phyloP scores from a whole-genome alignment of 257 asterid species.

The Forsythia suspensa region DNA sequence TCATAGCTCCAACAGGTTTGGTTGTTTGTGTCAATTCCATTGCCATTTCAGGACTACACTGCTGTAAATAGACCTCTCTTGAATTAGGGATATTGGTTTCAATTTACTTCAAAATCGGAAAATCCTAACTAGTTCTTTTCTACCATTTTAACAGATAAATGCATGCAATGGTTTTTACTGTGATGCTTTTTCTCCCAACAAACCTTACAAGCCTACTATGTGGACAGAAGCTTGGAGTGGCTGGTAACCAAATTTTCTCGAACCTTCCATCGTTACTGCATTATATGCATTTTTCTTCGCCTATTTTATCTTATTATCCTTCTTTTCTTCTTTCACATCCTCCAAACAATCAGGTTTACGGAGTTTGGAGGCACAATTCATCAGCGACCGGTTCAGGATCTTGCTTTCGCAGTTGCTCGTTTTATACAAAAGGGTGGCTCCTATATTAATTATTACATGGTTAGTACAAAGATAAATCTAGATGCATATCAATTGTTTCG shows the following conservation, averaged over 20 bases:
- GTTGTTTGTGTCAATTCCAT: too few species aligned
- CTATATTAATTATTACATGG: constrained; percentile 70
- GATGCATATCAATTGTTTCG: background rate
- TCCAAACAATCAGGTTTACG: constrained; percentile 47
- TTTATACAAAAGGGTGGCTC: constrained; percentile 68
- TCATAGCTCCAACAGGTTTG: too few species aligned
- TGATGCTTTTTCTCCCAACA: constrained; percentile 59
- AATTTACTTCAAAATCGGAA: too few species aligned
- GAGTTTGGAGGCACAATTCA: constrained; percentile 59
- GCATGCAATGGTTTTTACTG: constrained; percentile 75
- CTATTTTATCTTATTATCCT: background rate
- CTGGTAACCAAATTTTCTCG: constrained; percentile 36
- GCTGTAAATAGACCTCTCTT: too few species aligned
- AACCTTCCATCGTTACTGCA: background rate
- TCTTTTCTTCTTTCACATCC: background rate
- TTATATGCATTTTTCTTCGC: background rate
- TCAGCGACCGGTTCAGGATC: constrained; percentile 70
- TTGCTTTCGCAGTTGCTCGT: constrained; percentile 73
- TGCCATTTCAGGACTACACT: too few species aligned
- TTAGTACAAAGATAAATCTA: constrained; percentile 21
- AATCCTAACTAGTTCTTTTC: background rate
- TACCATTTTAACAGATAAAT: constrained; percentile 47
- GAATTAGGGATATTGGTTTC: too few species aligned
- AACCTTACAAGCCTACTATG: constrained; percentile 61
- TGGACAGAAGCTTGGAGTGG: constrained; percentile 91